Evolutionary conservation across 2,329 filamentous ascomycete genomes (phyloP), one percentile per base, ranked within the genome.

Genomic region (Penicillium occitanis): DNA sequence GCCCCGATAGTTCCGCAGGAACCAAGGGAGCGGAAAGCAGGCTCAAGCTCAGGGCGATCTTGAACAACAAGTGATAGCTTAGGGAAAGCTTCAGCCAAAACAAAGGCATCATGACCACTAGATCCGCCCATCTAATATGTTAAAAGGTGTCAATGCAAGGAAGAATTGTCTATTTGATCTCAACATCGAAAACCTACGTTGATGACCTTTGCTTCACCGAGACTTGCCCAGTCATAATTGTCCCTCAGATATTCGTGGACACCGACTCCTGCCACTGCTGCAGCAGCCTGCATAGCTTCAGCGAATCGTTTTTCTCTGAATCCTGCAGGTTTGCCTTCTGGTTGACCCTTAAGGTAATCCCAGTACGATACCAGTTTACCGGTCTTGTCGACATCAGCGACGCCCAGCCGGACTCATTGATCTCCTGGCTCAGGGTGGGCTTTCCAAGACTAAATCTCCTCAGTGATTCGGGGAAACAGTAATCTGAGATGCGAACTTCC

Each of bases 121-220:
- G 66, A 67, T 3, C 67, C 67, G 2, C 67, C 67, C 17, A 68
- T 46, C 67, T 67, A 22, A 50, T 17, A 11, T 10, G 8, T 55
- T 10, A n/a, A 33, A 33, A n/a, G 3, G 8, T 11, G 50, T 53
- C 28, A 53, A 25, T 17, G 22, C 5, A 6, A 35, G 17, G 46
- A 37, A 40, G 13, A 11, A 44, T n/a, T n/a, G 35, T 13, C 2
- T 48, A 19, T 25, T 25, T n/a, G 10, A 61, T 17, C 10, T 61
- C 13, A 48, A 30, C 13, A 53, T n/a, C 28, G 22, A 63, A 40
- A 6, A 44, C 67, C 37, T 17, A 67, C 67, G 35, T 68, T 66
- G 25, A 67, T 53, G 5, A 68, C 63, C 4, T 60, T 61, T 14
- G 50, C 63, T 46, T 61, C 55, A 5, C 63, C 66, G 22, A 67